Conservation (phyloP, 2,329 filamentous ascomycete species). For the Neonectria punicea region DNA sequence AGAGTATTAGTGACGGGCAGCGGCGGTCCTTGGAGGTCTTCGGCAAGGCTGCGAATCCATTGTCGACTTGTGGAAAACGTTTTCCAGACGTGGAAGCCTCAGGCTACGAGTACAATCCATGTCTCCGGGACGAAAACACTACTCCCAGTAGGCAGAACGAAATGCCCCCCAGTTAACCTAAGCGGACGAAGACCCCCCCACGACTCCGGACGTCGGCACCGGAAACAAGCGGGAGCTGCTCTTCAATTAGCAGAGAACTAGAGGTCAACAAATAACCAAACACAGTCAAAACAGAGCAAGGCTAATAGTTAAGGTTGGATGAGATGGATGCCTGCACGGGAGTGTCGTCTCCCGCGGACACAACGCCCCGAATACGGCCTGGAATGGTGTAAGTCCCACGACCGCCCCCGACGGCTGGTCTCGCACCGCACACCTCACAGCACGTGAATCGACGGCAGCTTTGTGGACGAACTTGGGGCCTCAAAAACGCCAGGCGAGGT, state of each 20-base stretch:
- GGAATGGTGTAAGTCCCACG: background rate
- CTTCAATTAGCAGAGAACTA: background rate
- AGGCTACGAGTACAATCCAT: background rate
- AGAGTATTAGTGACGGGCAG: no score
- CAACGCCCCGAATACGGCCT: background rate
- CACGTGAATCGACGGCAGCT: background rate
- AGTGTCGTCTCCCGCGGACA: background rate
- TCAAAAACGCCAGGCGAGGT: constrained; percentile 1
- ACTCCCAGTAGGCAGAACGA: background rate
- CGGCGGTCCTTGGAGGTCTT: background rate
- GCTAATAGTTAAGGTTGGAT: background rate
- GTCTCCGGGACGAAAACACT: background rate
- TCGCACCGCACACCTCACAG: background rate
- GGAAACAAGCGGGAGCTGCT: background rate
- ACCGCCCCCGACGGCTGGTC: background rate
- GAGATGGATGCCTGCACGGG: background rate
- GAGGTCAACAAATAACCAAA: background rate
- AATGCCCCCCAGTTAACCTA: background rate
- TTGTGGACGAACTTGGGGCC: background rate
- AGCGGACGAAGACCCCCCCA: background rate
- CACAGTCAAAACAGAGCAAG: background rate
- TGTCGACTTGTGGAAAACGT: background rate
- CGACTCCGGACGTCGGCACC: background rate
- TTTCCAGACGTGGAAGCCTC: background rate
- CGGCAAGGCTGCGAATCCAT: background rate